phyloP scores from a whole-genome alignment of 805 yeast genomes.

The Candida maris region DNA sequence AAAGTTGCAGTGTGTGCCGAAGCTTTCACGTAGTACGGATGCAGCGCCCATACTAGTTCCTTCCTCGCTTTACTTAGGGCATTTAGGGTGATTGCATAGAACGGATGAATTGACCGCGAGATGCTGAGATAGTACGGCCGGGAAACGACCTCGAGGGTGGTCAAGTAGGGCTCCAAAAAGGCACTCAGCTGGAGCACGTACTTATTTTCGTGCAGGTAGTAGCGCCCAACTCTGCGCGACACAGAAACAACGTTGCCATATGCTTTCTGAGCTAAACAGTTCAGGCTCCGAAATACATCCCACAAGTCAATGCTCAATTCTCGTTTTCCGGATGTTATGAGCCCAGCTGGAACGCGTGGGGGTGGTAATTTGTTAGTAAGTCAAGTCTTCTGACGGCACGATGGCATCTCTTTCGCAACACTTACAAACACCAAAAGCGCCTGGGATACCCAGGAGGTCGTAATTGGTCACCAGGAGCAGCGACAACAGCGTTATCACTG shows the following conservation, averaged over 20 bases:
- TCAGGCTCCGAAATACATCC: not conserved
- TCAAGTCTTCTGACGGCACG: not conserved
- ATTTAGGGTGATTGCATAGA: not conserved
- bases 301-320: not conserved
- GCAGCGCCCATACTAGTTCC: not conserved
- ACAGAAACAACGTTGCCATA: not conserved
- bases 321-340: constrained; percentile 3
- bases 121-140: constrained; percentile 1
- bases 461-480: constrained; percentile 10
- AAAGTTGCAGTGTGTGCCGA: not conserved
- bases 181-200: constrained; percentile 7
- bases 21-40: not conserved
- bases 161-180: constrained; percentile 7
- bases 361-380: not conserved
- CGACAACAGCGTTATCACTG: constrained; percentile 16
- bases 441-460: constrained; percentile 12
- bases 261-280: constrained; percentile 1
- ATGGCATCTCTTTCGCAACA: not conserved
- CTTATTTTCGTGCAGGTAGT: constrained; percentile 14
- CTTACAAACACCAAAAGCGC: constrained; percentile 4
- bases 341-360: constrained; percentile 1
- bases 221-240: constrained; percentile 3
- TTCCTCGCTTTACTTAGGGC: not conserved
- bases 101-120: constrained; percentile 1
- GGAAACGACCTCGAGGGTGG: not conserved